Evolutionary conservation across 768 basidiomycete genomes (phyloP).

Genomic region (Collybiopsis luxurians): DNA sequence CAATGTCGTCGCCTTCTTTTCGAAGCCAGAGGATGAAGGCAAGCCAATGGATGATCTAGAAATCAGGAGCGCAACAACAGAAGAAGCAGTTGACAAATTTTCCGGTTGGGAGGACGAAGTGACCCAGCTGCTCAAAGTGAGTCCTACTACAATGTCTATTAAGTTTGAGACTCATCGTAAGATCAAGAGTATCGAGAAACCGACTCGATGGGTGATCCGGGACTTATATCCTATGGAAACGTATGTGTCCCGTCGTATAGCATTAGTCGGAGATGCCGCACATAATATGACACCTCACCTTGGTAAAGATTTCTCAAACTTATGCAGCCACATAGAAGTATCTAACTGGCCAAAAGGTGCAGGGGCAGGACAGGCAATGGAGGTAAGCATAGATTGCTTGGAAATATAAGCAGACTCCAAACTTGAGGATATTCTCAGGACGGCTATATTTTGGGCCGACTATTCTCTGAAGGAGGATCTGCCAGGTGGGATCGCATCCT

Average conservation of each 20-base stretch:
- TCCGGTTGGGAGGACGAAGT: slow-evolving; percentile 46
- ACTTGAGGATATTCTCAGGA: slow-evolving; percentile 22
- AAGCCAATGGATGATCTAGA: slow-evolving; percentile 25
- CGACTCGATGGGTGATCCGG: slow-evolving; percentile 31
- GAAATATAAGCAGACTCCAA: neutral
- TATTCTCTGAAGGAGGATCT: slow-evolving; percentile 19
- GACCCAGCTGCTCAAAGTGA: slow-evolving; percentile 39
- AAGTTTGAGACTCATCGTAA: neutral
- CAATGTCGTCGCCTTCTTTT: slow-evolving; percentile 45
- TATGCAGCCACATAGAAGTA: too few relatives aligned
- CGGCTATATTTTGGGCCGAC: slow-evolving; percentile 29
- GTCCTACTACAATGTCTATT: slow-evolving; percentile 3
- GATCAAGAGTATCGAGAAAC: slow-evolving; percentile 13
- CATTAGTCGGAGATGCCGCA: slow-evolving; percentile 34
- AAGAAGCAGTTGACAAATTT: slow-evolving; percentile 37
- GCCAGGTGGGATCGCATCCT: slow-evolving; percentile 19
- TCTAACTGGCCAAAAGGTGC: slow-evolving; percentile 16
- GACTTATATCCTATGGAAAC: slow-evolving; percentile 25
- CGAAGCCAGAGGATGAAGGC: slow-evolving; percentile 32
- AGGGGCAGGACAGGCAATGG: slow-evolving; percentile 27
- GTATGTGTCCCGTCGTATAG: slow-evolving; percentile 28
- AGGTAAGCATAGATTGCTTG: slow-evolving; percentile 14
- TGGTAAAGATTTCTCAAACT: neutral
- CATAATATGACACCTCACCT: slow-evolving; percentile 19
- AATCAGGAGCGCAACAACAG: slow-evolving; percentile 30